Evolutionary conservation across 2,329 filamentous ascomycete species (phyloP), one percentile per base, ranked within the genome.

Genomic region (Fusarium miscanthi): DNA sequence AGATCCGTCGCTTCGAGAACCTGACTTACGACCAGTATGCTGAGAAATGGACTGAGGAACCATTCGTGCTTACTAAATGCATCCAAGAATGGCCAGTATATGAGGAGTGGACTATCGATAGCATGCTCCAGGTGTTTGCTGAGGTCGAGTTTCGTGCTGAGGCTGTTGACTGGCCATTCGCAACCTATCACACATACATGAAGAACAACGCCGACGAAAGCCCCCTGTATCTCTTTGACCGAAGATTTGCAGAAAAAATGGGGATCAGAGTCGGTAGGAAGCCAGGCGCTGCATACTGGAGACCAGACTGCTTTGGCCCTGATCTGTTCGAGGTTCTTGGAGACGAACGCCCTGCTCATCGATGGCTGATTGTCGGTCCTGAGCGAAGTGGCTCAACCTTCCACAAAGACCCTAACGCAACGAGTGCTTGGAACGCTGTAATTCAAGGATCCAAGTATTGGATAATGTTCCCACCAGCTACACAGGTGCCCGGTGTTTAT

Each of bases 361-460:
- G 94, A 67, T 98, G 95, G 96, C 87, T 98, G 69, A 97, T 98
- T 77, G 88, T 98, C 72, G 95, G 95, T 2, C 94, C 95, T 2
- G 90, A 91, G 70, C 87, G 94, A 64, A 97, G 94, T 78, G 95
- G 95, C 35, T 97, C 93, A 74, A 98, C 95, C 8, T 98, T 98
- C 80, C 95, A 98, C 85, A 98, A 98, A 80, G 90, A 92, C 68
- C 90, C 90, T 27, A 92, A 92, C 74, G 91, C 83, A 23, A 92
- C 90, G 23, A 92, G 91, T 76, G 95, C 96, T 0, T 98, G 95
- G 96, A 98, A 98, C 80, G 95, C 95, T 2, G 94, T 98, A 19
- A 85, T 98, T 33, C 90, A 92, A 66, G 96, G 95, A 9, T 90
- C 92, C 38, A 98, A 98, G 80, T 98, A 98, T 85, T 98, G 96